These are phyloP conservation scores for Xylariales sp. DNA, from an alignment of 2,329 filamentous ascomycete genomes.

Conservation along the genomic window DNA sequence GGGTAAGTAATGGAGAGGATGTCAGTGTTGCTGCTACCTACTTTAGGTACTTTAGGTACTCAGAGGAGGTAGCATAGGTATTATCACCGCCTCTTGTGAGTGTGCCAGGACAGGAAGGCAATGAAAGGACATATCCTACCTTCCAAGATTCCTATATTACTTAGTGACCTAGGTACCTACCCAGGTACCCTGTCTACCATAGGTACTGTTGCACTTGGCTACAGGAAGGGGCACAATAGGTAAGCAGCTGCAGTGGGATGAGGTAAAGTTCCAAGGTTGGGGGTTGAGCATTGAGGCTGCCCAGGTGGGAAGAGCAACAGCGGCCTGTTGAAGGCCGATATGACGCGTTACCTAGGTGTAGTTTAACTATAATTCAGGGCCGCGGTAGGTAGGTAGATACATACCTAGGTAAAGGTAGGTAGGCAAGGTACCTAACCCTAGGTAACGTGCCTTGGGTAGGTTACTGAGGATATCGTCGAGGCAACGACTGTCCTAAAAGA, in stretches of 20 bases:
- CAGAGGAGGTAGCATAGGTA: no score
- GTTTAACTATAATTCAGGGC: no score
- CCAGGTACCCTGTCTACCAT: no score
- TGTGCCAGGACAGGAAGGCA: constrained; percentile 5
- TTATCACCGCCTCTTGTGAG: not conserved
- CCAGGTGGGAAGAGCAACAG: constrained; percentile 5
- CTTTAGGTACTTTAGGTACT: no score
- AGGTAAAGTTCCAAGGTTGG: not conserved
- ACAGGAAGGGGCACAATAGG: constrained; percentile 19
- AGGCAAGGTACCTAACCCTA: no score
- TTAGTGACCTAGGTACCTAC: no score
- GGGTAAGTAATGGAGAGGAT: not conserved
- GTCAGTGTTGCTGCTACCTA: not conserved
- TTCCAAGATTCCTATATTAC: constrained; percentile 9
- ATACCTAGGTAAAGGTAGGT: no score
- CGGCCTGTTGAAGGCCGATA: not conserved
- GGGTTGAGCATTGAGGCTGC: no score
- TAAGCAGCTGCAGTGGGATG: not conserved
- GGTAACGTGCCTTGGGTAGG: not conserved
- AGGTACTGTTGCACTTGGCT: no score
- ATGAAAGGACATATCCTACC: constrained; percentile 22
- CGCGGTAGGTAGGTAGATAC: no score
- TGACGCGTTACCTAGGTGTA: not conserved
- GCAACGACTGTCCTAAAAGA: not conserved
- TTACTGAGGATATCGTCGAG: not conserved